phyloP scores from a whole-genome alignment of 495 filamentous ascomycete species.

The Trichoderma parareesei region DNA sequence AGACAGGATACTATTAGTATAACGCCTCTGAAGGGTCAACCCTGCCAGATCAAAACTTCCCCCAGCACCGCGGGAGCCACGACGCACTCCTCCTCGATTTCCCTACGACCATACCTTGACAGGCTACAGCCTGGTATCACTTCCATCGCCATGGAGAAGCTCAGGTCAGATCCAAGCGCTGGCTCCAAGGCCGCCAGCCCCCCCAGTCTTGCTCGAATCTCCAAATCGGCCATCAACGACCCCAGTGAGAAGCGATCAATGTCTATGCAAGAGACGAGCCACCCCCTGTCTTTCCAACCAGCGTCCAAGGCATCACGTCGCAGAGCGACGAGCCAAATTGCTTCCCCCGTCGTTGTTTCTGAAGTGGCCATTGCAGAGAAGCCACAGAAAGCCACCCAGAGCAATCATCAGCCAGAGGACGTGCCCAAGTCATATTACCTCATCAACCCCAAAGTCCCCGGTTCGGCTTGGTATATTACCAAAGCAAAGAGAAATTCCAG shows the following conservation, averaged over 20 bases:
- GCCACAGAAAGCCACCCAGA: not conserved
- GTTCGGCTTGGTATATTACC: not conserved
- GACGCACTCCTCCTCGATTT: not conserved
- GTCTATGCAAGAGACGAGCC: not conserved
- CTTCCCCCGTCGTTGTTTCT: not conserved
- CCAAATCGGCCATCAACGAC: not conserved
- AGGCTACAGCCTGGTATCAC: not conserved
- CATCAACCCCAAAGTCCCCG: not conserved
- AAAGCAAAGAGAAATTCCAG: not conserved
- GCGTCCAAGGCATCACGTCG: not conserved
- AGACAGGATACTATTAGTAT: not conserved
- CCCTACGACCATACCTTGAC: not conserved
- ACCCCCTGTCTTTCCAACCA: not conserved
- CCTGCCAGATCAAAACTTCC: not conserved
- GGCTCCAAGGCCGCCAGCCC: not conserved
- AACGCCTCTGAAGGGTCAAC: not conserved
- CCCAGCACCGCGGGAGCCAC: not conserved
- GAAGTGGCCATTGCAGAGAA: conserved; percentile 5
- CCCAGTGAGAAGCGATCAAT: not conserved
- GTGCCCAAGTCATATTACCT: not conserved
- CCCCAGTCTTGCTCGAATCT: not conserved
- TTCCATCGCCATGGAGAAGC: not conserved
- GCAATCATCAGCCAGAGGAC: not conserved
- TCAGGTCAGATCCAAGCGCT: not conserved
- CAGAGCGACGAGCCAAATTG: conserved; percentile 1